Conservation (phyloP, 257 asterid genomes). For the Fraxinus pennsylvanica region DNA sequence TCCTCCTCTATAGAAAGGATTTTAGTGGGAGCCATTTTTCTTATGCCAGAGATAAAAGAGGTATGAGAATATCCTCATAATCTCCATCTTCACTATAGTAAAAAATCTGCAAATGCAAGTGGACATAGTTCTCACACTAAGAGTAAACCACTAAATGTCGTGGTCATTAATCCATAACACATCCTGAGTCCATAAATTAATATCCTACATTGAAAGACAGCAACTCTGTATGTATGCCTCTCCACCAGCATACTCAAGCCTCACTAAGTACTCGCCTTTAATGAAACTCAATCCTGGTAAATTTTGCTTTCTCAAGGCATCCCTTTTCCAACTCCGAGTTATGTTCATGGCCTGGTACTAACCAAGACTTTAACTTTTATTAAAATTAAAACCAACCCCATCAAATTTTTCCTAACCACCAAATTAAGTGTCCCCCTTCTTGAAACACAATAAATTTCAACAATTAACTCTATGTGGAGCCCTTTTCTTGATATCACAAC, state of each 20-base stretch:
- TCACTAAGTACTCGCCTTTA: neutral
- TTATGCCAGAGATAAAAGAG: neutral
- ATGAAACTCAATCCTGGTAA: constrained; percentile 14
- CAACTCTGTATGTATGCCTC: neutral
- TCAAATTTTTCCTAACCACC: constrained; percentile 17
- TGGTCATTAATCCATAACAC: neutral
- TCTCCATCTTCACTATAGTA: neutral
- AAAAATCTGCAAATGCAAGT: neutral
- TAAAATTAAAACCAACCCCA: neutral
- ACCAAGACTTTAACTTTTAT: neutral
- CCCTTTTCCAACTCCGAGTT: neutral
- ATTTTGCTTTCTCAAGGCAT: constrained; percentile 12
- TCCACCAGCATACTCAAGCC: constrained; percentile 5
- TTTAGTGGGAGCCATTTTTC: neutral
- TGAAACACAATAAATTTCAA: constrained; percentile 12
- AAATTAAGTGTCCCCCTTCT: neutral
- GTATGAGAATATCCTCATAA: neutral
- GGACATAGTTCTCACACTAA: neutral
- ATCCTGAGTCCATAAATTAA: neutral
- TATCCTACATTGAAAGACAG: neutral
- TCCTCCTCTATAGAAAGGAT: neutral
- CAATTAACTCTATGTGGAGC: constrained; percentile 14
- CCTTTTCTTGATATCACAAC: constrained; percentile 16
- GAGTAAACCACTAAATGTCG: neutral
- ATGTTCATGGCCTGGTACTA: neutral